Percentiles rank a stretch among this genome's conserved stretches.
Conservation (phyloP, 164 flowering plant species). For the grape (Vitis vinifera) region DNA sequence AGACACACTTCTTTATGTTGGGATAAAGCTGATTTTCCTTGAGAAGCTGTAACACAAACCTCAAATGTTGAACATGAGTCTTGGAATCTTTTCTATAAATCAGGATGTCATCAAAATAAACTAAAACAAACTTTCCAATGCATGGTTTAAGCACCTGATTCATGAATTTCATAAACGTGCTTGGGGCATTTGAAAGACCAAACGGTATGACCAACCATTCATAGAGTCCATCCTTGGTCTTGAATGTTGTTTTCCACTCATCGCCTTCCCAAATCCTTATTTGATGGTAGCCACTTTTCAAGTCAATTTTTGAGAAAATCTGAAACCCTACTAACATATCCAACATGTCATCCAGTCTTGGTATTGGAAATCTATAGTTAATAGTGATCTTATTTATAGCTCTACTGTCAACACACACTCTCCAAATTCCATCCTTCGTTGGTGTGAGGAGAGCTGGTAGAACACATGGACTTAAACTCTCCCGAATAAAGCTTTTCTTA, state of each 20-base stretch:
- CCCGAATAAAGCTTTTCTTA: neutral
- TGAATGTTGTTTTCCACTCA: slow-evolving; percentile 8
- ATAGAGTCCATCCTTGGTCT: slow-evolving; percentile 2
- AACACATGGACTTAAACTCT: neutral
- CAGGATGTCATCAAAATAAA: slow-evolving; percentile 8
- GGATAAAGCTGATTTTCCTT: neutral
- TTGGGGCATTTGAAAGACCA: slow-evolving; percentile 6
- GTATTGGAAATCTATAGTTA: neutral
- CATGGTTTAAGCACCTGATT: neutral
- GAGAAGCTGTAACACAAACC: neutral
- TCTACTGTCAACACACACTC: no score
- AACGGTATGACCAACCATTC: slow-evolving; percentile 7
- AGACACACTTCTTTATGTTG: neutral
- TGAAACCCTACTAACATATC: no score
- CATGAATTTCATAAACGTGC: neutral
- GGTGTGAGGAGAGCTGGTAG: neutral
- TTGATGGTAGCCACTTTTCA: no score
- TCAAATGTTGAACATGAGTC: neutral
- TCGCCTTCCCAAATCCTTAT: neutral
- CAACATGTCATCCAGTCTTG: neutral
- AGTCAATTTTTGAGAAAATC: no score
- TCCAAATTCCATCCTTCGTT: no score
- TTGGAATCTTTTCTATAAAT: neutral
- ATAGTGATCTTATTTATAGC: no score
- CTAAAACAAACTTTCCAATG: neutral